Percentiles rank a stretch among this genome's conserved stretches.
These are phyloP conservation scores for Diaporthe vexans DNA, from an alignment of 2,329 filamentous ascomycete genomes.

Conservation along the genomic window DNA sequence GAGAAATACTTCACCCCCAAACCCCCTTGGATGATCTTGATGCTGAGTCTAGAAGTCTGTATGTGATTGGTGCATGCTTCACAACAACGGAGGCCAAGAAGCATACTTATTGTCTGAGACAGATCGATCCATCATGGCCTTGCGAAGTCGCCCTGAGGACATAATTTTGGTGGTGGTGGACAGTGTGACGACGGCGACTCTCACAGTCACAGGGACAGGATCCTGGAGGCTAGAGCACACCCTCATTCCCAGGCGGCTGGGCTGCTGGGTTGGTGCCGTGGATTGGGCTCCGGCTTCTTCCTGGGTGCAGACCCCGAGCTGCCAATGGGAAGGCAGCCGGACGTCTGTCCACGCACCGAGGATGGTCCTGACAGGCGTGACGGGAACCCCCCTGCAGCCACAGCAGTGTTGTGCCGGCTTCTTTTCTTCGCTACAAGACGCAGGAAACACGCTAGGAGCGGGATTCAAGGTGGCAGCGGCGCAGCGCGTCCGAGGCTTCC, in stretches of 20 bases:
- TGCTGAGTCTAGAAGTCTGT: background rate
- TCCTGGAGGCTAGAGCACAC: constrained; percentile 1
- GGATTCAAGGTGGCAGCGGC: constrained; percentile 7
- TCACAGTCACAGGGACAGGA: background rate
- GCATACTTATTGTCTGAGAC: background rate
- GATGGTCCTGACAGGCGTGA: background rate
- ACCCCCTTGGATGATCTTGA: background rate
- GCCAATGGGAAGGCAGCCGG: constrained; percentile 38
- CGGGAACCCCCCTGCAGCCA: constrained; percentile 8
- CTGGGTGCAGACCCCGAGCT: constrained; percentile 4
- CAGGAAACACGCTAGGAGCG: constrained; percentile 24
- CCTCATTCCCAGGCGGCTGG: constrained; percentile 13
- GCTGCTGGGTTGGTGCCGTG: constrained; percentile 22
- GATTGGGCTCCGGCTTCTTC: constrained; percentile 43
- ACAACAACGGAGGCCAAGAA: background rate
- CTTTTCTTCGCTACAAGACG: constrained; percentile 37
- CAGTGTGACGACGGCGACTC: background rate
- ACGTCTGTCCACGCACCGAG: constrained; percentile 7
- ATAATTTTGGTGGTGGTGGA: background rate
- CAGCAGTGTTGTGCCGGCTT: constrained; percentile 35
- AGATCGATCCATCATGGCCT: background rate
- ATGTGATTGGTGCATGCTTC: background rate
- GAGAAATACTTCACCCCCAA: background rate
- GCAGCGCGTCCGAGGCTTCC: constrained; percentile 33
- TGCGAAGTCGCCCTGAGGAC: background rate